phyloP scores from a whole-genome alignment of 208 protist genomes.

The Leishmania tarentolae region DNA sequence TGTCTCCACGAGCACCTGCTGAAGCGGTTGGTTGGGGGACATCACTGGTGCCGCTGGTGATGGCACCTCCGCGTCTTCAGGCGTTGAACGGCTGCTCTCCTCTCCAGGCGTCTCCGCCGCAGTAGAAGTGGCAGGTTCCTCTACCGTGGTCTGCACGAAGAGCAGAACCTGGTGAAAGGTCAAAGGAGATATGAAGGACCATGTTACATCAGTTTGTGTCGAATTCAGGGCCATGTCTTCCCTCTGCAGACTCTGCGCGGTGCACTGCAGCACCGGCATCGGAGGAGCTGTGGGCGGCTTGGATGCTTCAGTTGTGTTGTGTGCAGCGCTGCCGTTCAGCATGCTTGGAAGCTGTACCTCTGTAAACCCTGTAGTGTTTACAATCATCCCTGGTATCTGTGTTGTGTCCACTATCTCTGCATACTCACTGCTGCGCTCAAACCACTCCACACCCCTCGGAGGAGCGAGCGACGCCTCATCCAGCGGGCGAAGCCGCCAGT shows the following conservation, averaged over 20 bases:
- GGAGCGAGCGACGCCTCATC: background rate
- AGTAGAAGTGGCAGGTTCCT: too few species aligned
- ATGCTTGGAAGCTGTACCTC: slow-evolving; percentile 33
- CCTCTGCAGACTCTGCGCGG: background rate
- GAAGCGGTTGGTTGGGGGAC: background rate
- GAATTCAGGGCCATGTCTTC: background rate
- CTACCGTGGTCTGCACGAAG: slow-evolving; percentile 9
- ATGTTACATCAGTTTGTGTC: slow-evolving; percentile 10
- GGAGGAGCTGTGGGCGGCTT: background rate
- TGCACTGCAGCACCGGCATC: slow-evolving; percentile 27
- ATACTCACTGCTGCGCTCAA: slow-evolving; percentile 31
- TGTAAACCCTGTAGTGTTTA: slow-evolving; percentile 44
- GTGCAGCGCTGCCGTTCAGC: slow-evolving; percentile 19
- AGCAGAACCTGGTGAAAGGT: slow-evolving; percentile 25
- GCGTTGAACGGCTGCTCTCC: background rate
- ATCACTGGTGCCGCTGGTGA: background rate
- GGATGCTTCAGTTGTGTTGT: background rate
- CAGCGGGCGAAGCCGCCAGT: slow-evolving; percentile 58
- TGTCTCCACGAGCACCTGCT: slow-evolving; percentile 63
- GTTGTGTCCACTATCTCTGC: slow-evolving; percentile 29
- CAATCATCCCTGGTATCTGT: slow-evolving; percentile 29
- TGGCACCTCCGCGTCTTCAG: background rate
- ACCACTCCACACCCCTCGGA: slow-evolving; percentile 51
- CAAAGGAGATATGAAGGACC: slow-evolving; percentile 26
- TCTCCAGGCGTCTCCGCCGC: background rate